A percentile compares a stretch with the other conserved stretches of the same genome.
Conservation (phyloP, 495 filamentous ascomycete genomes). For the Xylaria cubensis region DNA sequence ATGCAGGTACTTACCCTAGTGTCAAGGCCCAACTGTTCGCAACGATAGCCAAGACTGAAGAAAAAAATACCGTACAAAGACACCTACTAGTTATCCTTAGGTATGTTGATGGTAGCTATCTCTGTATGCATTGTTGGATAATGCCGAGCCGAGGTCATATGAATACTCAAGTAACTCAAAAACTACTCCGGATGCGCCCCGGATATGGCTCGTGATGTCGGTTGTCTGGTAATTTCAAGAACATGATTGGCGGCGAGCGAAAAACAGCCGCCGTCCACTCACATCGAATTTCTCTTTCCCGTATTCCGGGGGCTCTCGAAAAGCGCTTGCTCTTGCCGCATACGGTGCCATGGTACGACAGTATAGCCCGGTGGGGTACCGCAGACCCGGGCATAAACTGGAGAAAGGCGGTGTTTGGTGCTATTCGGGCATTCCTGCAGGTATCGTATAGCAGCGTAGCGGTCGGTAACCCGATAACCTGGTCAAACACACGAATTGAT, state of each 20-base stretch:
- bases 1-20: constrained; percentile 3
- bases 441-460: constrained; percentile 16
- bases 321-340: background rate
- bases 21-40: background rate
- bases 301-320: constrained; percentile 8
- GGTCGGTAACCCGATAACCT: constrained; percentile 21
- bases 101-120: background rate
- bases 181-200: background rate
- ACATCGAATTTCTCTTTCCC: background rate
- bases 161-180: background rate
- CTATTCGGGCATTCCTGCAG: constrained; percentile 14
- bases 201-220: constrained; percentile 18
- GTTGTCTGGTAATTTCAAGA: background rate
- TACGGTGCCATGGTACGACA: background rate
- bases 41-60: background rate
- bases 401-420: constrained; percentile 2
- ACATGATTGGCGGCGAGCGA: background rate
- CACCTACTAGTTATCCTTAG: background rate
- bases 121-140: background rate
- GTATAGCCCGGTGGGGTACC: background rate
- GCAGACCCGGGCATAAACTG: constrained; percentile 13
- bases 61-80: background rate
- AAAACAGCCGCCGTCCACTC: background rate
- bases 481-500: background rate
- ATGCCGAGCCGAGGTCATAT: background rate